These are phyloP conservation scores for Heterococcus sp. DNA, from an alignment of 108 stramenopile species.

Conservation along the genomic window DNA sequence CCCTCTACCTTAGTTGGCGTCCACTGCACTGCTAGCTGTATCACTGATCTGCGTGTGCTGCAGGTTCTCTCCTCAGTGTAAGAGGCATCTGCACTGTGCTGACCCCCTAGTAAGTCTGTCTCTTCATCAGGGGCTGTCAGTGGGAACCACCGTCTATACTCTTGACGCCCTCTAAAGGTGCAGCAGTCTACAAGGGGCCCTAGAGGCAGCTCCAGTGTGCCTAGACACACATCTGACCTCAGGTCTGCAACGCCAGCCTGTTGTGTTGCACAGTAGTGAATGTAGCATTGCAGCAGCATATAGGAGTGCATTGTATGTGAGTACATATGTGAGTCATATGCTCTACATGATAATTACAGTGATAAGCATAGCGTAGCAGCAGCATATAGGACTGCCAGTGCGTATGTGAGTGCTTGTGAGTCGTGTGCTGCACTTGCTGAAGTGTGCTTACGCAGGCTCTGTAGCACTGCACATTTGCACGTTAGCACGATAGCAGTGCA, in stretches of 20 bases:
- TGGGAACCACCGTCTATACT: constrained; percentile 45
- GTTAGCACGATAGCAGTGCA: too few relatives aligned
- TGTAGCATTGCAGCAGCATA: too few relatives aligned
- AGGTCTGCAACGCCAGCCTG: constrained; percentile 32
- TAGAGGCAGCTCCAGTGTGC: constrained; percentile 31
- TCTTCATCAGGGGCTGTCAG: constrained; percentile 19
- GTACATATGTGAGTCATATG: too few relatives aligned
- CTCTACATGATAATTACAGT: too few relatives aligned
- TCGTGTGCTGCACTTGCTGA: too few relatives aligned
- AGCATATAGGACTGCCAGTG: too few relatives aligned
- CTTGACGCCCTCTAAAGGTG: constrained; percentile 21
- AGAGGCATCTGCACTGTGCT: background rate
- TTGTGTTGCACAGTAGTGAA: too few relatives aligned
- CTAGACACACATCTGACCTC: constrained; percentile 23
- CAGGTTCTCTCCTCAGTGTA: constrained; percentile 21
- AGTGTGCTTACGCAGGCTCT: too few relatives aligned
- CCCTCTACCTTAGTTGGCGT: background rate
- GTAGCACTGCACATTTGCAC: too few relatives aligned
- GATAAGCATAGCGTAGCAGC: too few relatives aligned
- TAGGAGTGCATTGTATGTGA: too few relatives aligned
- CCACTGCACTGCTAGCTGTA: constrained; percentile 17
- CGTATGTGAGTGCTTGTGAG: too few relatives aligned
- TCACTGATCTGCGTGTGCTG: constrained; percentile 22
- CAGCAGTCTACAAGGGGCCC: constrained; percentile 40
- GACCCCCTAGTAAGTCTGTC: background rate